Evolutionary conservation across 2,329 filamentous ascomycete species (phyloP), one percentile per base, ranked within the genome.

Genomic region (Fusarium citri): DNA sequence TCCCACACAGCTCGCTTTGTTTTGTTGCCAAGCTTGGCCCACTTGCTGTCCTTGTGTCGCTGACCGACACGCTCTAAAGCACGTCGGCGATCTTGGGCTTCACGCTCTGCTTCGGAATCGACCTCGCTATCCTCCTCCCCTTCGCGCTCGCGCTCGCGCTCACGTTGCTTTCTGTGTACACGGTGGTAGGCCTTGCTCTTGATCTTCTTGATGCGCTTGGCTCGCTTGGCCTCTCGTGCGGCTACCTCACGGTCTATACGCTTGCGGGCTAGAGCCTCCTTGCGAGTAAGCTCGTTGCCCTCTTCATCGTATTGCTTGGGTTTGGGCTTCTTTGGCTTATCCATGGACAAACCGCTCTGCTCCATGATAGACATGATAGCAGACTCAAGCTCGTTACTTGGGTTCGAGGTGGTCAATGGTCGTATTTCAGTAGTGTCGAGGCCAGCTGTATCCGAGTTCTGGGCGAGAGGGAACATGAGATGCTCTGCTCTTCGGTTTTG

Each of bases 181-280:
- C 94, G 91, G 58, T 95, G 92, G 78, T 97, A 99, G 1, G 94
- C 89, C 80, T 98, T 99, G 78, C 93, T 97, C 86, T 99, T 99
- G 83, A 99, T 99, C 84, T 98, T 98, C 83, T 98, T 97, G 81
- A 99, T 94, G 25, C 96, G 91, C 81, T 94, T 97, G 10, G 94
- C 89, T 59, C 94, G 91, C 45, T 94, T 91, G 76, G 97, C 92
- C 80, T 98, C 95, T 14, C 94, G 88, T 74, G 97, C 97, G 70
- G 95, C 87, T 10, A 97, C 82, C 75, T 98, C 95, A 72, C 96
- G 87, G 68, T 93, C 90, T 78, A 90, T 90, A 15, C 96, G 90
- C 59, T 95, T 87, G 76, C 94, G 89, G 49, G 91, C 89, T 59
- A 91, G 86, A 25, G 93, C 86, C 49, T 91, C 91, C 76, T 89